Base-by-base conservation (phyloP, 176 grass and related monocot genomes). In the Eremochloa ophiuroides region DNA sequence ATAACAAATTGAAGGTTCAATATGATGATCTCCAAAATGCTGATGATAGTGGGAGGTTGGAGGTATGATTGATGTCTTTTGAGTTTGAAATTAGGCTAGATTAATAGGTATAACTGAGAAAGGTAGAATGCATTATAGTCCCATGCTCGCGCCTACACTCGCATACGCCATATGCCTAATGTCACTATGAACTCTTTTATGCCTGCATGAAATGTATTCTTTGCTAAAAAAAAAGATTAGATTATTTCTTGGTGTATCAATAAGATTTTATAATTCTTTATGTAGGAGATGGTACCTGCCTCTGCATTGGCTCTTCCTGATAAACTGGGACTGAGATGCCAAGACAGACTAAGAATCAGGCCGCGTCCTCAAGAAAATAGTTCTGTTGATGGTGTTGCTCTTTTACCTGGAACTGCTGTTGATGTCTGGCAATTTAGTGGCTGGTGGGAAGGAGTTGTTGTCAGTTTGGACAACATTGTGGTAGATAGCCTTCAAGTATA, bases 391-490 rank as follows among this genome's bases (percentile, higher is more conserved):
- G 46, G 60, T 62, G 35, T 41, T 68, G 30, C 74, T 80, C 63
- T 93, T 78, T 58, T 85, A 76, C 84, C 80, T 74, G 97, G 97
- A 84, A 93, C 82, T 76, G 85, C 91, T 20, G 80, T 99, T 81
- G 97, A 99, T 70, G 80, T 87, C 28, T 93, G 93, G 89, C 89
- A 92, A 80, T 91, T 78, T 84, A 92, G 91, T 27, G 97, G 92
- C 53, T 99, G 97, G 97, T 99, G 97, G 97, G 97, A 99, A 81
- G 97, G 92, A 28, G 34, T 96, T 88, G 79, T 93, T 65, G 71
- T 90, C 55, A 79, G 85, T 66, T 20, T 55, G 56, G 84, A 79
- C 74, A 87, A 72, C 38, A 72, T 40, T 86, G 69, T 76, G 47
- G 69, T 71, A 53, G 81, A 91, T 85, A 83, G 51, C 56, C 77